phyloP scores from a whole-genome alignment of 495 filamentous ascomycete species.

The Hypomontagnella submonticulosa region DNA sequence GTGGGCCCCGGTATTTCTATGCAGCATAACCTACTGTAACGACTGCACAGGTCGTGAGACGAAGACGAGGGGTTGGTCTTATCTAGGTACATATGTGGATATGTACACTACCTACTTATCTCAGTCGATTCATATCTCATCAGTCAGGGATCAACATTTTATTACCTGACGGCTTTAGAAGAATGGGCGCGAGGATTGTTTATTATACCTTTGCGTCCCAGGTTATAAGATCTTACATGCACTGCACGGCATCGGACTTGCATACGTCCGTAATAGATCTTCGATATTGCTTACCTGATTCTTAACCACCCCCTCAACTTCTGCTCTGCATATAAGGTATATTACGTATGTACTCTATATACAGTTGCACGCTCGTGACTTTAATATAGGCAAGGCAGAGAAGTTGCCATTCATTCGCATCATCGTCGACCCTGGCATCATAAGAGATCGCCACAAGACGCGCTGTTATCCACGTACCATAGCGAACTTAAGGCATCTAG shows the following conservation, averaged over 20 bases:
- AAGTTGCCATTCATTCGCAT: too few species aligned
- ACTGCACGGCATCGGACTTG: slow-evolving; percentile 12
- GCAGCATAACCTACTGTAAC: neutral
- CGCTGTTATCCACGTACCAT: neutral
- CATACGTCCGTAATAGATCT: slow-evolving; percentile 24
- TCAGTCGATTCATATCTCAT: slow-evolving; percentile 20
- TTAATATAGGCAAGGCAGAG: too few species aligned
- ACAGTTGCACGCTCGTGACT: too few species aligned
- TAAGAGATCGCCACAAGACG: too few species aligned
- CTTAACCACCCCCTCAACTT: neutral
- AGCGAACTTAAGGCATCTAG: neutral
- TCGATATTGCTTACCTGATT: slow-evolving; percentile 22
- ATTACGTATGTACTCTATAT: neutral
- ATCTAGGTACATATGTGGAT: slow-evolving; percentile 20
- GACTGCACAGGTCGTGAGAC: slow-evolving; percentile 4
- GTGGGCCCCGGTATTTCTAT: neutral
- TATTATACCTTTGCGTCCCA: slow-evolving; percentile 2
- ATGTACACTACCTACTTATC: slow-evolving; percentile 24
- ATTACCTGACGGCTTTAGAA: slow-evolving; percentile 24
- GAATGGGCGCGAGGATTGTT: slow-evolving; percentile 14
- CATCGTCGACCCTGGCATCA: too few species aligned
- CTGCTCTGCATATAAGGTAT: neutral
- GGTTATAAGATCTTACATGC: slow-evolving; percentile 27
- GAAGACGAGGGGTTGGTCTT: slow-evolving; percentile 20
- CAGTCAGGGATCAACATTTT: slow-evolving; percentile 23